Base-by-base conservation (phyloP, 495 filamentous ascomycete species). In the Neurospora cerealis region DNA sequence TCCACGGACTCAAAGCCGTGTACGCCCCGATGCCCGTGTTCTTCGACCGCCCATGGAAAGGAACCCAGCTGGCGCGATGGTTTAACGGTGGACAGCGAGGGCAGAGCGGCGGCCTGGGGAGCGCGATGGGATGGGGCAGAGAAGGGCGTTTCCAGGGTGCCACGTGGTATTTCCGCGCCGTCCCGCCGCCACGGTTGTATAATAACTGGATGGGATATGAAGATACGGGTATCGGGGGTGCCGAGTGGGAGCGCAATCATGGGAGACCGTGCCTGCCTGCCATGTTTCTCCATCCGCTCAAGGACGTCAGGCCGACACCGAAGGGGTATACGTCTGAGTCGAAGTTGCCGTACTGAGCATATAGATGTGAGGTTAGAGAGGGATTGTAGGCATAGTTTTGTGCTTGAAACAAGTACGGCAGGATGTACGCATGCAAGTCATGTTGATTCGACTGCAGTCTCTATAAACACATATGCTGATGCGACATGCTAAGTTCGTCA, bases 1-100 rank as follows among this genome's bases (percentile, higher is more conserved):
- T 91, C 34, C 91, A 93, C 78, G 92, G 92, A 3, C 83, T 93
- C 69, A 94, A 95, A 79, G 86, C 89, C 2, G 89, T 92, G 8
- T 89, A 87, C 70, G 88, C 87, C 15, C 91, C 91, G 5, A 89
- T 93, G 77, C 91, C 92, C 1, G 89, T 93, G 69, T 94, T 88
- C 79, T 87, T 89, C 24, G 91, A 92, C 73, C 83, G 86, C 37
- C 81, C 83, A 11, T 93, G 90, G 88, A 81, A 81, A 34, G 84
- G 86, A 1, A 78, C 82, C 21, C 87, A 87, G 73, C 78, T 91
- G 46, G 86, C 88, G 11, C 84, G 80, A 69, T 88, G 87, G 77
- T 91, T 92, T 81, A 93, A 94, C 73, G 84, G 88, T 0, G 85
- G 86, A 5, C 83, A 81, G 17, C 83, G 81, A 66, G 85, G 85